These are phyloP conservation scores for Beauveria asiatica DNA, from an alignment of 2,329 filamentous ascomycete species.

Conservation along the genomic window DNA sequence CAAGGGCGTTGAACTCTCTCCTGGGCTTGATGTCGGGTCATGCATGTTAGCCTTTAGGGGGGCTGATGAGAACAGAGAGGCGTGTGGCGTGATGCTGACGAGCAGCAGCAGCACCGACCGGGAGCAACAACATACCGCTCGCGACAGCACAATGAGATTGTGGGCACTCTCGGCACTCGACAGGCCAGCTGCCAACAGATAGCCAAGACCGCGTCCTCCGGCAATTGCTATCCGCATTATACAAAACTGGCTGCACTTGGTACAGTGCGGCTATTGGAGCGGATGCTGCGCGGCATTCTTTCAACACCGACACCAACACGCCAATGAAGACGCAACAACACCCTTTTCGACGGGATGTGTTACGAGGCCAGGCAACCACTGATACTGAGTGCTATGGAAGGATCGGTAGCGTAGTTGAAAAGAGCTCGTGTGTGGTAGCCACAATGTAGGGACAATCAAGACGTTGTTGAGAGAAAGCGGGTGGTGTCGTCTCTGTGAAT, in stretches of 20 bases:
- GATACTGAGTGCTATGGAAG: no score
- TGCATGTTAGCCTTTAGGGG: not conserved
- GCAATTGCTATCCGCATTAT: slow-evolving; percentile 44
- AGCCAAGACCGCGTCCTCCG: slow-evolving; percentile 37
- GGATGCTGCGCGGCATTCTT: slow-evolving; percentile 4
- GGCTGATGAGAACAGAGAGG: not conserved
- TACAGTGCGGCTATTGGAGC: not conserved
- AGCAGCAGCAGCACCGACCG: not conserved
- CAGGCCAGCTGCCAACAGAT: slow-evolving; percentile 44
- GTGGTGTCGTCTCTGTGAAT: not conserved
- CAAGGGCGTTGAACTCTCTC: slow-evolving; percentile 43
- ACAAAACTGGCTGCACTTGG: slow-evolving; percentile 13
- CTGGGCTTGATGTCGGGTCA: slow-evolving; percentile 34
- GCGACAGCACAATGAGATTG: slow-evolving; percentile 61
- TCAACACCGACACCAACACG: not conserved
- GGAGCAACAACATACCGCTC: slow-evolving; percentile 41
- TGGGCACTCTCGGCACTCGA: slow-evolving; percentile 50
- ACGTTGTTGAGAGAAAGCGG: not conserved
- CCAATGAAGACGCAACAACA: not conserved
- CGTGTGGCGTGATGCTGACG: not conserved
- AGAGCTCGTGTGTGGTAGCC: not conserved
- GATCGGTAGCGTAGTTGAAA: no score
- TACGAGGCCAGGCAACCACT: no score
- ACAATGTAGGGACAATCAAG: not conserved
- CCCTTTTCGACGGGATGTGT: not conserved